These are phyloP conservation scores for Nyctanthes arbortristis DNA, from an alignment of 257 asterid genomes.

Conservation along the genomic window DNA sequence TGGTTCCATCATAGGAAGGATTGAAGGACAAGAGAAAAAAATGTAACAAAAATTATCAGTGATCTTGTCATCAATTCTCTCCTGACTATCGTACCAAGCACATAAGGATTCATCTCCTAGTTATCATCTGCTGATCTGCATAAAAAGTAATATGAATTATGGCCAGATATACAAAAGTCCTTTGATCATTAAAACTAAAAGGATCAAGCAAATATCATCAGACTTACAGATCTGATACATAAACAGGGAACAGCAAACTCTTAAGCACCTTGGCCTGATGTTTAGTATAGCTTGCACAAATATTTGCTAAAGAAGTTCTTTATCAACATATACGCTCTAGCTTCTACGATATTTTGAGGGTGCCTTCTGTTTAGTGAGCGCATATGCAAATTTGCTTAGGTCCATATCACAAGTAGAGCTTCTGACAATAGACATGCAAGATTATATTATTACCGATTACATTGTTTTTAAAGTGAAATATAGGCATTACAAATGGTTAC, in stretches of 20 bases:
- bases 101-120: not conserved
- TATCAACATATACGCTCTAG: conserved; percentile 20
- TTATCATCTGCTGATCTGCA: not conserved
- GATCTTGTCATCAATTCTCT: not conserved
- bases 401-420: conserved; percentile 42
- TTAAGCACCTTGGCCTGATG: not conserved
- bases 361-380: conserved; percentile 35
- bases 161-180: too few relatives aligned
- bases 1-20: not conserved
- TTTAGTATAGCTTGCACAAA: not conserved
- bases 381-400: conserved; percentile 45
- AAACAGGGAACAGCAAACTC: not conserved
- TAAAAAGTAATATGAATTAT: too few relatives aligned
- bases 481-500: conserved; percentile 29
- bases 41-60: not conserved
- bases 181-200: not conserved
- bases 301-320: not conserved
- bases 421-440: conserved; percentile 12
- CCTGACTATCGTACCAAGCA: not conserved
- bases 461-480: not conserved
- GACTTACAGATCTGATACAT: not conserved
- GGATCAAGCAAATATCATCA: not conserved
- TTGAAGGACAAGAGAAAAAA: not conserved
- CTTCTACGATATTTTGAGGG: conserved; percentile 33
- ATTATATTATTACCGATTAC: conserved; percentile 6